Conservation (phyloP, 306 rosid genomes). For the Casuarina equisetifolia region DNA sequence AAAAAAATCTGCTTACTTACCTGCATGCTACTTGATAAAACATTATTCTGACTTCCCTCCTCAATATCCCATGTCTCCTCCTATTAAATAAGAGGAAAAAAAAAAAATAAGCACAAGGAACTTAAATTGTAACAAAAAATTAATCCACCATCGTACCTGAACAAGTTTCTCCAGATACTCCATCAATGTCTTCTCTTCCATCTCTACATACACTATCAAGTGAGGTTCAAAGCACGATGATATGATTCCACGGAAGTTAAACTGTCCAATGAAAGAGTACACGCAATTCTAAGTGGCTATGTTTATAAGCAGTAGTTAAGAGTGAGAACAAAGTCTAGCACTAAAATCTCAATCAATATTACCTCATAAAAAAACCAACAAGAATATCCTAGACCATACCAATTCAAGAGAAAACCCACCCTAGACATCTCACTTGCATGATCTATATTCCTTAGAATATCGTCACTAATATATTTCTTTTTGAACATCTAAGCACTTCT, state of each 20-base stretch:
- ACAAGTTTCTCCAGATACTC: conserved; percentile 94
- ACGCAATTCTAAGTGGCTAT: conserved; percentile 31
- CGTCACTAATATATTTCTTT: not conserved
- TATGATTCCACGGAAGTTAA: conserved; percentile 97
- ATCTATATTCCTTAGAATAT: conserved; percentile 18
- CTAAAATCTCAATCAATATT: conserved; percentile 19
- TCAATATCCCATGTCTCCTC: conserved; percentile 99
- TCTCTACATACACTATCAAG: conserved; percentile 81
- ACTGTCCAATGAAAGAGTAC: conserved; percentile 65
- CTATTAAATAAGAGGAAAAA: conserved; percentile 37
- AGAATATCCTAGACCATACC: not conserved
- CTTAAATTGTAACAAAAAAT: no score
- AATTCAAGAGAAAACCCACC: not conserved
- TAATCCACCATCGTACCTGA: conserved; percentile 53
- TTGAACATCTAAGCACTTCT: not conserved
- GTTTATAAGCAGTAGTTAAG: conserved; percentile 22
- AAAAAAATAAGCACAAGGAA: conserved; percentile 10
- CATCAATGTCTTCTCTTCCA: conserved; percentile 97
- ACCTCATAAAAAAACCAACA: conserved; percentile 5
- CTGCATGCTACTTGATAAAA: conserved; percentile 98
- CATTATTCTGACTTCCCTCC: conserved; percentile 96
- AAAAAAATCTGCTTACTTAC: conserved; percentile 38
- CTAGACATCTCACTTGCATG: conserved; percentile 18
- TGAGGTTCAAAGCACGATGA: conserved; percentile 99
- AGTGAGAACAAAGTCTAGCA: conserved; percentile 16